Base-by-base conservation (phyloP, 768 basidiomycete species). In the Termitomyces eurrhizus region DNA sequence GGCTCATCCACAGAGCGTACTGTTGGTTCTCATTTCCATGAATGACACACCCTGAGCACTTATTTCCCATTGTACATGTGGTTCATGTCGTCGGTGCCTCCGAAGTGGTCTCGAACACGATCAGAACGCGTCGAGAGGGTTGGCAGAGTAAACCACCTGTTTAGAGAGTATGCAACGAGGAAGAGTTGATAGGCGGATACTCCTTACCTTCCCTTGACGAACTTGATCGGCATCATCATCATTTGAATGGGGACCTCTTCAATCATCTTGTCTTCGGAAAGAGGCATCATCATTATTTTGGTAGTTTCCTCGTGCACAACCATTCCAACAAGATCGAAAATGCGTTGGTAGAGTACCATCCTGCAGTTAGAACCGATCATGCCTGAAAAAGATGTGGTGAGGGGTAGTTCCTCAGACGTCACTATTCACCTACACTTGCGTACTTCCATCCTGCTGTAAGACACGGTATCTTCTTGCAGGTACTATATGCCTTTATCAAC, bases 401-500 rank as follows among this genome's bases (percentile, higher is more conserved):
- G 21, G 21, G 21, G 24, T 4, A 11, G 36, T 18, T 53, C 21
- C 13, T 39, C 6, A 7, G 14, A 11, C 2, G 16, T 16, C 24
- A 53, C 6, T 4, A 39, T 26, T 39, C 29, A 53, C 52, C 26
- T 53, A 53, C 52, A 3, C 21, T 53, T 53, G 24, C 24, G 52
- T 24, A 53, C 52, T 37, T 53, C 52, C 36, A 26, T 53, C 36
- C 36, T 37, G 4, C 4, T 18, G 16, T 53, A 53, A 18, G 52
- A 26, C 7, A 37, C 26, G 8, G 8, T 24, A 8, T 26, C 13
- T 39, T 53, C 52, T 53, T 14, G 24, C 21, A 39, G 52, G 8
- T 21, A 21, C 85, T 90, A 70, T 95, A 98, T 72, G 96, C 93
- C 77, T 96, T 96, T 83, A 95, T 89, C 68, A 99, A 72, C 21